Conservation (phyloP, 768 basidiomycete species). For the Phlebiopsis flavidoalba region DNA sequence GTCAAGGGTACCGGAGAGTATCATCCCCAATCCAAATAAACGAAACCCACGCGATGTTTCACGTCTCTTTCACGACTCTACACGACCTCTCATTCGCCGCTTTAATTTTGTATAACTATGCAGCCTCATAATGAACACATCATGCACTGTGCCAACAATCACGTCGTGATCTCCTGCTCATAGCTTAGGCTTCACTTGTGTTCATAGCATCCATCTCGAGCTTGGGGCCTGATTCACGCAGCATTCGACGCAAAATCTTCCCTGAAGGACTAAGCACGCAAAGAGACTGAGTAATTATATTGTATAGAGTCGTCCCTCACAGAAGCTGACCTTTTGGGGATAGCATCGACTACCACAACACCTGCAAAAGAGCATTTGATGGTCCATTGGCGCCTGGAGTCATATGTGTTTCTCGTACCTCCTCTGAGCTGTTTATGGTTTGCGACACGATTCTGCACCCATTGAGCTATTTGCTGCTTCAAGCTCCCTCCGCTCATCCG, state of each 20-base stretch:
- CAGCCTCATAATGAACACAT: not conserved
- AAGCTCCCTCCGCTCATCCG: conserved; percentile 38
- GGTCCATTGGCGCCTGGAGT: no score
- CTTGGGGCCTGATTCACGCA: conserved; percentile 65
- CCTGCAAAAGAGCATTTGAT: conserved; percentile 14
- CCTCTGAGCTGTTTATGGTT: conserved; percentile 75
- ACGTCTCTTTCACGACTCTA: not conserved
- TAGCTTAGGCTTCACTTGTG: conserved; percentile 2
- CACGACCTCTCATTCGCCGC: not conserved
- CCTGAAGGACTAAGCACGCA: conserved; percentile 59
- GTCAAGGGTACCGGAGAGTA: conserved; percentile 18
- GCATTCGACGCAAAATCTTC: conserved; percentile 78
- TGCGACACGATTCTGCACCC: conserved; percentile 67
- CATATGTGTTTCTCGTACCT: conserved; percentile 26
- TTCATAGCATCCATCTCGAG: conserved; percentile 31
- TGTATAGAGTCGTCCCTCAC: not conserved
- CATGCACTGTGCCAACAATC: not conserved
- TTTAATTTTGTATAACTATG: not conserved
- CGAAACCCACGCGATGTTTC: not conserved
- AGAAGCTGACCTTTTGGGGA: conserved; percentile 60
- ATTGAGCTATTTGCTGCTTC: conserved; percentile 48
- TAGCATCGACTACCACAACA: conserved; percentile 51
- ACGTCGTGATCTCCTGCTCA: not conserved
- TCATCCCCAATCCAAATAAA: not conserved
- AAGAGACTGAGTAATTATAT: not conserved